Percentiles rank a stretch among this genome's conserved stretches.
Conservation (phyloP, 805 yeast genomes). For the Saccharomycopsis javanensis region DNA sequence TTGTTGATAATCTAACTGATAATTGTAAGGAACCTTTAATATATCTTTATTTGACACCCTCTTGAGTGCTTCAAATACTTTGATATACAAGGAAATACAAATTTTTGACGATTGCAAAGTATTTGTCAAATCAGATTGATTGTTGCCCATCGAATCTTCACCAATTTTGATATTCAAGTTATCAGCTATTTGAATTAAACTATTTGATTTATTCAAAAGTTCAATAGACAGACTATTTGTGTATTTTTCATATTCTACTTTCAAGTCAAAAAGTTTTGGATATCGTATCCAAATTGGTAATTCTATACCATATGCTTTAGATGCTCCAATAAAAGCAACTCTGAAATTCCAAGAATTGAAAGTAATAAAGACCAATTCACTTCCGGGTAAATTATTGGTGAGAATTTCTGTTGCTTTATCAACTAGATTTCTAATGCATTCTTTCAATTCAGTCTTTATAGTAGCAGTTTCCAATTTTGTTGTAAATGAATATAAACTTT, state of each 20-base stretch:
- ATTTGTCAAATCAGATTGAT: background rate
- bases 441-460: background rate
- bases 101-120: background rate
- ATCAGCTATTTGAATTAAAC: slow-evolving; percentile 23
- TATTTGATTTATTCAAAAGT: slow-evolving; percentile 20
- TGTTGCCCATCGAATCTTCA: background rate
- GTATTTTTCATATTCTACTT: slow-evolving; percentile 59
- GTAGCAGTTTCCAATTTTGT: background rate
- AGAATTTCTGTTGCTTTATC: background rate
- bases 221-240: slow-evolving; percentile 35
- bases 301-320: slow-evolving; percentile 61
- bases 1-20: background rate
- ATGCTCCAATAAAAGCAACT: slow-evolving; percentile 72
- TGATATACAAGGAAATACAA: slow-evolving; percentile 30
- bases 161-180: slow-evolving; percentile 24
- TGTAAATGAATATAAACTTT: background rate
- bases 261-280: slow-evolving; percentile 67
- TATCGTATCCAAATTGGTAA: slow-evolving; percentile 69
- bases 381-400: background rate
- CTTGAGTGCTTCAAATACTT: slow-evolving; percentile 47
- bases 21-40: background rate
- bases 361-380: slow-evolving; percentile 40
- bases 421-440: background rate
- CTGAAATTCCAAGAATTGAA: slow-evolving; percentile 59
- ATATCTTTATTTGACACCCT: background rate